Percentiles rank a stretch among this genome's conserved stretches.
phyloP scores from a whole-genome alignment of 106 monocot species.

The Dendrobium officinale region DNA sequence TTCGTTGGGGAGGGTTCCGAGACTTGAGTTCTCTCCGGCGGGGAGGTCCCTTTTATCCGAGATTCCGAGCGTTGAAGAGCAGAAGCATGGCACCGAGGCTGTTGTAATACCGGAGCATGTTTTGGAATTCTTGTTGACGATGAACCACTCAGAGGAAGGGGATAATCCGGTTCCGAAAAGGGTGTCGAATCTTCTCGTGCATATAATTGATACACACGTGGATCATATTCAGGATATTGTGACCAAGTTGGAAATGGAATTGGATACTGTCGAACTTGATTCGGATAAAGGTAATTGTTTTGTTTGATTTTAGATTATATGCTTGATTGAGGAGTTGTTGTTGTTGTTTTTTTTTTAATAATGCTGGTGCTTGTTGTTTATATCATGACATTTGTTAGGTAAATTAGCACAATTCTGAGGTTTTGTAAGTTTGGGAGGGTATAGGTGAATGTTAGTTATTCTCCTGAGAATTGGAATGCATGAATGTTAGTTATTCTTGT shows the following conservation, averaged over 20 bases:
- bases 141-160: constrained; percentile 49
- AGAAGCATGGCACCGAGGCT: constrained; percentile 4
- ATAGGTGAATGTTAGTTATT: no score
- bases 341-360: neutral
- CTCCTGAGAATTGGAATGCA: no score
- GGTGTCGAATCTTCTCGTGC: constrained; percentile 35
- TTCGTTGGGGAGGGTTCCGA: constrained; percentile 70
- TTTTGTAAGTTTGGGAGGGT: no score
- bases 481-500: no score
- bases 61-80: constrained; percentile 19
- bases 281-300: constrained; percentile 34
- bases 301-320: no score
- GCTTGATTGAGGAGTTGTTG: no score
- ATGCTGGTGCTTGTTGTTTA: neutral
- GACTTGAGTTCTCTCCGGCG: constrained; percentile 58
- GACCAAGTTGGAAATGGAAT: constrained; percentile 43
- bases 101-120: constrained; percentile 30
- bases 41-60: constrained; percentile 64
- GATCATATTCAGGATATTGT: constrained; percentile 54
- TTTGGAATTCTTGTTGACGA: constrained; percentile 38
- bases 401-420: no score
- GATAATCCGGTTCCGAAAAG: constrained; percentile 36
- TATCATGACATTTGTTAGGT: no score
- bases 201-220: constrained; percentile 44
- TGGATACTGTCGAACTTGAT: constrained; percentile 43